Evolutionary conservation across 108 stramenopile species (phyloP), one percentile per base, ranked within the genome.

Genomic region (Skeletonema marinoi): DNA sequence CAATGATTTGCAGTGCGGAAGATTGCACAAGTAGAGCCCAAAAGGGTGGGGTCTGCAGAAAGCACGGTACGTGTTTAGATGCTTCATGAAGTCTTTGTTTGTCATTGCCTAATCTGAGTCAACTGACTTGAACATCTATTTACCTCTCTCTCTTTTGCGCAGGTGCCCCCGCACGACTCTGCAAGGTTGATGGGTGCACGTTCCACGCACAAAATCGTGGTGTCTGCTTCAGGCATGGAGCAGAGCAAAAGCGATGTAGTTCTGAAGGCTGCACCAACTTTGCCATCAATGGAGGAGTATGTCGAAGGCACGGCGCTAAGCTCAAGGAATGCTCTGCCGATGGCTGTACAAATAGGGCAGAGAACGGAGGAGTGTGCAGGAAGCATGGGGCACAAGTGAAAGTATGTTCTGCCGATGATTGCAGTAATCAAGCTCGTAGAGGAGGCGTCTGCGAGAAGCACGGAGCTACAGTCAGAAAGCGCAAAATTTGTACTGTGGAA

Each of bases 1-100:
- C 38, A 64, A 64, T 64, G 63, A 35, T 64, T 39, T 64, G 63
- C 63, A 64, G 32, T 33, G 63, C 11, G 36, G 17, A 35, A 35
- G 63, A 64, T 30, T 64, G 63, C 32, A 64, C 30, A 19, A 38
- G 38, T 39, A 38, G 38, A 19, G 63, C 63, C 14, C 38, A 64
- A 39, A 64, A 39, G 63, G 63, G 63, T 19, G 63, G 63, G 9
- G 63, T 64, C 21, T 64, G 63, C 11, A 64, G 63, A 31, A 75
- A 75, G 58, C 74, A 75, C n/a, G 74, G 74, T 29, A 46, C 16
- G 44, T 46, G 1, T 46, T 12, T 46, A n/a, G 16, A 46, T 46
- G 44, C 16, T n/a, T 46, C 16, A 46, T 14, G 11, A 46, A 46
- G 44, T 46, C 2, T 16, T 46, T 46, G 0, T 1, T 46, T 16